Base-by-base conservation (phyloP, 306 rosid species). In the Fragaria vesca region DNA sequence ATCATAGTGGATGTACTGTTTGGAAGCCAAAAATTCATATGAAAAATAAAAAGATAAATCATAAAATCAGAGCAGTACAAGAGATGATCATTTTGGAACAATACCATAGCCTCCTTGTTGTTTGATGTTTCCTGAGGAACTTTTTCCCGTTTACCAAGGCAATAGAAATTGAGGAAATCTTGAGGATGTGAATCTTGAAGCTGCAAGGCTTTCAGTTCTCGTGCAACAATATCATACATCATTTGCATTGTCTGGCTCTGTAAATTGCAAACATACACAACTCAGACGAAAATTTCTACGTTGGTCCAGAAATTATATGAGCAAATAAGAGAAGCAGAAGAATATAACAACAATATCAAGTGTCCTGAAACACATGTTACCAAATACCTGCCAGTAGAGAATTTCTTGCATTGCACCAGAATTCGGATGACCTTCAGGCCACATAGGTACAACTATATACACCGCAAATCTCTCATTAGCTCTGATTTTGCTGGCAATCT, bases 381-480 rank as follows among this genome's bases (percentile, higher is more conserved):
- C 61, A 45, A 71, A 69, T 86, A 93, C 99, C 99, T 95, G 99
- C 97, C 97, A 95, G 85, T 71, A 95, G 74, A 95, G 99, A 71
- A 95, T 95, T 89, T 95, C 99, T 88, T 93, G 99, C 97, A 93
- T 47, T 34, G 97, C 21, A 54, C 69, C 90, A 58, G 91, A 30
- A 48, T 80, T 89, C 20, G 99, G 99, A 87, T 91, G 96, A 80
- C 99, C 99, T 87, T 95, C 97, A 38, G 97, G 99, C 99, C 99
- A 95, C 97, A 95, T 78, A 18, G 99, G 97, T 78, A 93, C 15
- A 55, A 95, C 82, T 78, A 91, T n/a, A 77, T 93, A 95, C 73
- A 95, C 97, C 26, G 93, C 89, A 86, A 95, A 93, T 86, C 97
- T 91, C 87, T 95, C 99, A 13, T 86, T 81, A 38, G 96, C 90